Conservation (phyloP, 306 rosid genomes). For the Lithocarpus polystachyus region DNA sequence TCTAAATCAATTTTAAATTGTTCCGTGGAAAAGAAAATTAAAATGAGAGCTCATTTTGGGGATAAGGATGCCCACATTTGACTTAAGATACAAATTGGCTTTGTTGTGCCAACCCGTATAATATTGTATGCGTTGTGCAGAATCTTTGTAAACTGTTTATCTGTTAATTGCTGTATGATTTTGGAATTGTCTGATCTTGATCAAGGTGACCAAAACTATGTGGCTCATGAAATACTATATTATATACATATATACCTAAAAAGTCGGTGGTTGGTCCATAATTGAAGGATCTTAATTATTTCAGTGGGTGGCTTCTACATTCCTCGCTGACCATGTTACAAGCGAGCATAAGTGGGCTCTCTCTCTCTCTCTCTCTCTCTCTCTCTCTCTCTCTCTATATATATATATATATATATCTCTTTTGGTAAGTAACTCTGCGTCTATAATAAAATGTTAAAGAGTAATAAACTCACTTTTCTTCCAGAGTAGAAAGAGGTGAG, state of each 20-base stretch:
- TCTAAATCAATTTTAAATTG: neutral
- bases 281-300: neutral
- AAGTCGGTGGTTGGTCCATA: neutral
- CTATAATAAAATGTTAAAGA: too few relatives aligned
- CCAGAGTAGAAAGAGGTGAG: too few relatives aligned
- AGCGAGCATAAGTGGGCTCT: too few relatives aligned
- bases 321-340: too few relatives aligned
- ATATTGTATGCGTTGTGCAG: neutral
- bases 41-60: neutral
- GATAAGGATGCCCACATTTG: neutral
- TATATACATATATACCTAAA: neutral
- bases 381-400: too few relatives aligned
- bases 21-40: neutral
- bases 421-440: too few relatives aligned
- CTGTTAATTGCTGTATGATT: neutral
- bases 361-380: too few relatives aligned
- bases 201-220: neutral
- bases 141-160: too few relatives aligned
- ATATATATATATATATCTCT: too few relatives aligned
- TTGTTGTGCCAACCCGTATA: neutral
- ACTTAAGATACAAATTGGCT: neutral
- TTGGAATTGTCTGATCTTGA: neutral
- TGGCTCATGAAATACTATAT: neutral
- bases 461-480: too few relatives aligned
- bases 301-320: too few relatives aligned